phyloP scores from a whole-genome alignment of 192 early-diverging fungal species.

The Podila epicladia region DNA sequence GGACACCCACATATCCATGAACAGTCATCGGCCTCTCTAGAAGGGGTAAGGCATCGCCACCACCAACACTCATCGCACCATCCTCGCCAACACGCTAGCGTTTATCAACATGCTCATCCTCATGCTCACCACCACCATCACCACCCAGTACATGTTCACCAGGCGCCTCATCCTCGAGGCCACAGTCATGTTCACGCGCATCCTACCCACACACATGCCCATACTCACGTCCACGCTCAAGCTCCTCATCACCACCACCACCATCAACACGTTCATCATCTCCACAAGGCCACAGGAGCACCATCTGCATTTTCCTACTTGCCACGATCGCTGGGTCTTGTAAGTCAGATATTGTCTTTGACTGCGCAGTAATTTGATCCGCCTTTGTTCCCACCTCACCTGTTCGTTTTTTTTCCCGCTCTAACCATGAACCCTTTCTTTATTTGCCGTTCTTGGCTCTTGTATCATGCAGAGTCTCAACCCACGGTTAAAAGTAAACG shows the following conservation, averaged over 20 bases:
- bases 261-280: conserved; percentile 9
- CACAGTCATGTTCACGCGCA: background rate
- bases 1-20: background rate
- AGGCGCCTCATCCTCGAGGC: background rate
- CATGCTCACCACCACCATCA: conserved; percentile 10
- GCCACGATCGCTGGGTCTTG: conserved; percentile 31
- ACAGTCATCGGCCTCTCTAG: background rate
- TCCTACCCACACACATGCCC: background rate
- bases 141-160: background rate
- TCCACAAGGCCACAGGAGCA: background rate
- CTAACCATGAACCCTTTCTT: background rate
- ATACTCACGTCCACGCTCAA: background rate
- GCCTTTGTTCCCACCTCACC: background rate
- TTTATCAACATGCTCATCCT: conserved; percentile 8
- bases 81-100: conserved; percentile 3
- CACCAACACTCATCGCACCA: conserved; percentile 4
- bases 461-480: conserved; percentile 21
- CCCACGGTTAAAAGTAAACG: conserved; percentile 43
- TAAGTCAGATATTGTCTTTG: conserved; percentile 7
- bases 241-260: conserved; percentile 33
- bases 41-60: background rate
- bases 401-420: background rate
- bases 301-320: conserved; percentile 43
- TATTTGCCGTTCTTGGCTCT: background rate
- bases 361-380: conserved; percentile 1